Conservation (phyloP, 2,329 filamentous ascomycete genomes). For the Fusarium sarcochroum region DNA sequence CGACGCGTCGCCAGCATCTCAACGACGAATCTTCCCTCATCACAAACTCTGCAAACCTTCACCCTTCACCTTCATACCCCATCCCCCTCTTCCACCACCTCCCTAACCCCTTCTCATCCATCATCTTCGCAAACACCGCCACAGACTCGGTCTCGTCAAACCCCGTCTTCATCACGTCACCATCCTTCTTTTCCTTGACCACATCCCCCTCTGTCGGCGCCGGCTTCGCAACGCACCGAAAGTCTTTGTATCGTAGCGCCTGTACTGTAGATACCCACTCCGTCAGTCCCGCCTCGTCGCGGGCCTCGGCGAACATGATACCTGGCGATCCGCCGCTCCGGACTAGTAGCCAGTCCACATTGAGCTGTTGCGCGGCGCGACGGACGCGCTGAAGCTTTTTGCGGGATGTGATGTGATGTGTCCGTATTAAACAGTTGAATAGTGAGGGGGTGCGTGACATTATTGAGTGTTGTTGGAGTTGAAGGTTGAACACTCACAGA, state of each 20-base stretch:
- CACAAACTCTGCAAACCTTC: not conserved
- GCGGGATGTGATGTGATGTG: conserved; percentile 85
- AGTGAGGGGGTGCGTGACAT: conserved; percentile 41
- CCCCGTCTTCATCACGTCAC: conserved; percentile 37
- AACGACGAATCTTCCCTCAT: not conserved
- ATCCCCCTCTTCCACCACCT: conserved; percentile 79
- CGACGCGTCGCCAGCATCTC: conserved; percentile 9
- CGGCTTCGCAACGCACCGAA: conserved; percentile 69
- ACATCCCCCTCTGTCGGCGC: conserved; percentile 17
- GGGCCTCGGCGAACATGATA: conserved; percentile 82
- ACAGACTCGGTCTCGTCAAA: conserved; percentile 74
- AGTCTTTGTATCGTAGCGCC: conserved; percentile 79
- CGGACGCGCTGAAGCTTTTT: conserved; percentile 76
- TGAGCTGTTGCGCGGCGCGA: conserved; percentile 71
- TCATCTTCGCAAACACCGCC: conserved; percentile 72
- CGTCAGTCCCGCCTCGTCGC: conserved; percentile 65
- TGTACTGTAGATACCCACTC: conserved; percentile 77
- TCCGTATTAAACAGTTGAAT: conserved; percentile 72
- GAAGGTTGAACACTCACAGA: not conserved
- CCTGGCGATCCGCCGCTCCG: conserved; percentile 78
- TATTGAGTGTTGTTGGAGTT: not conserved
- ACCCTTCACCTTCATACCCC: conserved; percentile 61
- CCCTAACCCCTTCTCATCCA: conserved; percentile 71
- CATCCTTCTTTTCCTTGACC: not conserved
- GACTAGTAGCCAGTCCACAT: conserved; percentile 73